A percentile compares a stretch with the other conserved stretches of the same genome.
phyloP scores from a whole-genome alignment of 148 eudicot species.

The Arctostaphylos glauca region DNA sequence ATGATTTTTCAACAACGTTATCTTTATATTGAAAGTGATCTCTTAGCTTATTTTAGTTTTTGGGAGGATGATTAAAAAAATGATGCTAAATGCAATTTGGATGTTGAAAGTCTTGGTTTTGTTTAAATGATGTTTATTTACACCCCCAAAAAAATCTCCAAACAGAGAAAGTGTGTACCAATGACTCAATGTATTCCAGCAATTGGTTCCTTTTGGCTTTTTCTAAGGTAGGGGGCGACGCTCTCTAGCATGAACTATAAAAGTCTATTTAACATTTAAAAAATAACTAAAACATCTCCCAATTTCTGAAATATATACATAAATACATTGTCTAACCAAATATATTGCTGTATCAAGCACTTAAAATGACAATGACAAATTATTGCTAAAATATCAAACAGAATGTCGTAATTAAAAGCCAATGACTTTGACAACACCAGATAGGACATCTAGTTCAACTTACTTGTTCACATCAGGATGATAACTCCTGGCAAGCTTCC shows the following conservation, averaged over 20 bases:
- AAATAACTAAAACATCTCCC: neutral
- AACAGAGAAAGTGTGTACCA: no score
- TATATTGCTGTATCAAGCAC: neutral
- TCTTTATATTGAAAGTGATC: no score
- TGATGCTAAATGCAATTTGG: no score
- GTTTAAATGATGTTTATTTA: no score
- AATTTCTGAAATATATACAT: neutral
- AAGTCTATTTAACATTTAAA: neutral
- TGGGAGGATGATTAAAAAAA: no score
- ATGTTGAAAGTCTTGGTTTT: no score
- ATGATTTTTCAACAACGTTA: no score
- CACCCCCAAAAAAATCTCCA: no score
- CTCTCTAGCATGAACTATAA: neutral
- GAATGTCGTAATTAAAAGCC: neutral
- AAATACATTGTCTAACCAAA: neutral
- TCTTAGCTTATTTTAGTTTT: no score
- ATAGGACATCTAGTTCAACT: slow-evolving; percentile 28
- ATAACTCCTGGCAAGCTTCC: slow-evolving; percentile 93
- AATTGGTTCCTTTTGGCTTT: neutral
- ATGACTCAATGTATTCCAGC: neutral
- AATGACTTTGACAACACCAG: slow-evolving; percentile 4
- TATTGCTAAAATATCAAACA: neutral
- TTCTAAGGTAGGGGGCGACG: neutral
- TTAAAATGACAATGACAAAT: neutral
- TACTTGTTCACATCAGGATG: slow-evolving; percentile 99